Evolutionary conservation across 805 yeast genomes (phyloP).

Genomic region (Wickerhamiella kurtzmanii): DNA sequence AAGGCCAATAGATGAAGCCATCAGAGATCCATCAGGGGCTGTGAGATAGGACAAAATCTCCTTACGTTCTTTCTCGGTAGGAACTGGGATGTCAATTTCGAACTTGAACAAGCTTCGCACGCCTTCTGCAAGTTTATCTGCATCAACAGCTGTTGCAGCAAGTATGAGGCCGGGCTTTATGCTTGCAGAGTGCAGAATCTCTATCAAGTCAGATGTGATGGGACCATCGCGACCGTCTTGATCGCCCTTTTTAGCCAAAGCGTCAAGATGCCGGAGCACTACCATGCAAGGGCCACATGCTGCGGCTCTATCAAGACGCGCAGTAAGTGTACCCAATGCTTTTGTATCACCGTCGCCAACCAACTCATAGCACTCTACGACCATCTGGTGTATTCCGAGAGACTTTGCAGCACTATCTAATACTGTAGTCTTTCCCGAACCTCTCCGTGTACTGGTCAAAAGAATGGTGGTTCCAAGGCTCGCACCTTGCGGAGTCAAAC

Average conservation of each 20-base stretch:
- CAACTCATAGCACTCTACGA: conserved; percentile 55
- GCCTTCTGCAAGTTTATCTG: conserved; percentile 52
- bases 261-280: conserved; percentile 60
- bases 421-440: conserved; percentile 64
- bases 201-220: conserved; percentile 36
- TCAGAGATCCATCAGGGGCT: not conserved
- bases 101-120: conserved; percentile 60
- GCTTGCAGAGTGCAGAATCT: conserved; percentile 43
- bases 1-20: conserved; percentile 1
- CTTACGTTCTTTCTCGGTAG: conserved; percentile 60
- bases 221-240: conserved; percentile 37
- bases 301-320: conserved; percentile 54
- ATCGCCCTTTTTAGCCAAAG: conserved; percentile 52
- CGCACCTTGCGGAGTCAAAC: conserved; percentile 22
- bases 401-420: conserved; percentile 41
- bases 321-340: conserved; percentile 63
- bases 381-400: conserved; percentile 53
- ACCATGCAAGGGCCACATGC: conserved; percentile 33
- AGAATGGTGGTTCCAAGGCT: conserved; percentile 48
- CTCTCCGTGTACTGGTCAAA: conserved; percentile 55
- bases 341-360: conserved; percentile 62
- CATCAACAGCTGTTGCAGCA: conserved; percentile 54
- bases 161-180: conserved; percentile 29
- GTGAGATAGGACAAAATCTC: conserved; percentile 44
- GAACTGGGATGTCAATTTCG: conserved; percentile 64